Percentiles rank a stretch among this genome's conserved stretches.
Evolutionary conservation across 2,329 filamentous ascomycete genomes (phyloP).

Genomic region (Gnomoniopsis smithogilvyi): DNA sequence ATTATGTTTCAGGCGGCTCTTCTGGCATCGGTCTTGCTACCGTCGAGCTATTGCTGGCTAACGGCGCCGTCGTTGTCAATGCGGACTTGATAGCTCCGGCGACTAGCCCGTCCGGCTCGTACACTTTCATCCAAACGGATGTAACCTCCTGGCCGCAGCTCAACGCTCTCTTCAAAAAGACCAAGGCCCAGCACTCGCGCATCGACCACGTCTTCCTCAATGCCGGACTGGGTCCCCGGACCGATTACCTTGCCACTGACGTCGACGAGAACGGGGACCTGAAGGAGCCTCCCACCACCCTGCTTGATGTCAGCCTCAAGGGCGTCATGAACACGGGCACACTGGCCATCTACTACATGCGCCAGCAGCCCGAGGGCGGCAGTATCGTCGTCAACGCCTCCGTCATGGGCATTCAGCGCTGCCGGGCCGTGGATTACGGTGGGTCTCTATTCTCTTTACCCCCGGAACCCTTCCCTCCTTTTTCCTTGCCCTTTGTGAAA

Average conservation of each 20-base stretch:
- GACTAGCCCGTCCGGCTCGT: constrained; percentile 21
- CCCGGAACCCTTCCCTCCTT: no score
- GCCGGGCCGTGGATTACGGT: constrained; percentile 50
- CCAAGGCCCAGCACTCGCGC: constrained; percentile 63
- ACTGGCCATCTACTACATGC: constrained; percentile 48
- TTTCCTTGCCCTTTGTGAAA: background rate
- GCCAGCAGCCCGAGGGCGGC: constrained; percentile 42
- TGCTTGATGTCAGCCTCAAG: constrained; percentile 48
- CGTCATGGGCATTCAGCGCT: constrained; percentile 45
- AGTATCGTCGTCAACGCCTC: constrained; percentile 54
- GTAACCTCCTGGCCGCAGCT: constrained; percentile 49
- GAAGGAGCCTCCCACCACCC: constrained; percentile 37
- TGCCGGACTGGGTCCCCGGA: constrained; percentile 48
- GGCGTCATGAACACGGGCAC: constrained; percentile 47
- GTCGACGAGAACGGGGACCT: constrained; percentile 47
- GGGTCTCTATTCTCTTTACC: constrained; percentile 15
- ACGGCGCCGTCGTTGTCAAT: constrained; percentile 53
- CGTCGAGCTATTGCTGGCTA: constrained; percentile 44
- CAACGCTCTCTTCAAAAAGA: constrained; percentile 46
- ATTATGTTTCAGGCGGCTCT: constrained; percentile 41
- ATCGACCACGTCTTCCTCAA: constrained; percentile 75
- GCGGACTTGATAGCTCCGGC: constrained; percentile 47
- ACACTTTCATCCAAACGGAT: constrained; percentile 42
- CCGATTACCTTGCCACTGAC: constrained; percentile 43
- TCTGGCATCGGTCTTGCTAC: constrained; percentile 61